Conservation (phyloP, 495 filamentous ascomycete species). For the Neurospora discreta region DNA sequence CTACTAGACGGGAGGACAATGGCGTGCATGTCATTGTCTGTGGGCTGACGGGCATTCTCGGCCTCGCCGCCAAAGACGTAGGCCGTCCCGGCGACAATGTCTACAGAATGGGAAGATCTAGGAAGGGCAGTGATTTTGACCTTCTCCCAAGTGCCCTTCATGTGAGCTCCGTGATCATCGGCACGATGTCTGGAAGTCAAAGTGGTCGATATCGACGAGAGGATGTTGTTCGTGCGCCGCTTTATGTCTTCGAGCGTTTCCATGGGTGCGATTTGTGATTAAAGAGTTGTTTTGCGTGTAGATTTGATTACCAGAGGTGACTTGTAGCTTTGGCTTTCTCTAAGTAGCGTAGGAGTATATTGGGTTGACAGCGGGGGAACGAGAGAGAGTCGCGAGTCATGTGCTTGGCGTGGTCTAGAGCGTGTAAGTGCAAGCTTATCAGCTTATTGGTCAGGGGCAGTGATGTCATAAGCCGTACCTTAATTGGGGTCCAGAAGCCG, state of each 20-base stretch:
- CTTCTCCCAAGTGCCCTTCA: constrained; percentile 50
- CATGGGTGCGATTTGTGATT: constrained; percentile 15
- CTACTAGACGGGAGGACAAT: constrained; percentile 46
- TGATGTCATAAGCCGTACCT: background rate
- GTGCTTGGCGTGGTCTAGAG: background rate
- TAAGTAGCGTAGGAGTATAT: background rate
- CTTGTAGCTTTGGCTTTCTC: background rate
- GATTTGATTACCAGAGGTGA: background rate
- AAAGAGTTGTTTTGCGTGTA: background rate
- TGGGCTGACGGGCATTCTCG: constrained; percentile 33
- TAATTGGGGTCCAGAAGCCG: background rate
- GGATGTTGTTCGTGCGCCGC: constrained; percentile 33
- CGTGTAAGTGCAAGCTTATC: background rate
- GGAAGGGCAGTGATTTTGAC: constrained; percentile 44
- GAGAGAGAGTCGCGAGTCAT: background rate
- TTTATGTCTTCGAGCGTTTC: constrained; percentile 34
- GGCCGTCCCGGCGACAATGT: constrained; percentile 51
- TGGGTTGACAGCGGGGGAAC: too few relatives aligned
- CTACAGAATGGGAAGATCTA: constrained; percentile 58
- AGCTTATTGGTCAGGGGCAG: background rate
- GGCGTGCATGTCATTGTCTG: constrained; percentile 60
- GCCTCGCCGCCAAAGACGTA: constrained; percentile 61
- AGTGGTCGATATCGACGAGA: constrained; percentile 27
- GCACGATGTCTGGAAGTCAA: constrained; percentile 11
- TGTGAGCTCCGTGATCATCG: constrained; percentile 9